phyloP scores from a whole-genome alignment of 257 asterid genomes.

The Lantana camara region DNA sequence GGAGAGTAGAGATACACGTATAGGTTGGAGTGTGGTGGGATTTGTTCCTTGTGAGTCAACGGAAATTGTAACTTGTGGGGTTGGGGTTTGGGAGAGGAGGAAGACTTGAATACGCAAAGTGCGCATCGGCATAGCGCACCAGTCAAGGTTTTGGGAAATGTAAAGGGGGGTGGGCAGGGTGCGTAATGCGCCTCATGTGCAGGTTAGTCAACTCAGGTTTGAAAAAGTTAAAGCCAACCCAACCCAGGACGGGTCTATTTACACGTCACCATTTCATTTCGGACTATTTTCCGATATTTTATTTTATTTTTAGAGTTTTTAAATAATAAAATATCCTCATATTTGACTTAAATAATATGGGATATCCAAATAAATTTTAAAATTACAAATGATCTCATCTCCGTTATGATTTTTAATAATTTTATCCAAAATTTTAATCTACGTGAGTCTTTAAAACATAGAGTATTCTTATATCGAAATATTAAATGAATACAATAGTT shows the following conservation, averaged over 20 bases:
- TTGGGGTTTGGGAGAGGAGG: constrained; percentile 31
- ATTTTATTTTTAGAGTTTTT: too few species aligned
- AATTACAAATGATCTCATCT: too few species aligned
- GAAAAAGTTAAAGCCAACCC: constrained; percentile 33
- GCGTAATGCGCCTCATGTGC: constrained; percentile 45
- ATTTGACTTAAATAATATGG: too few species aligned
- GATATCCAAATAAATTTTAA: too few species aligned
- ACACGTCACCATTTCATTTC: constrained; percentile 22
- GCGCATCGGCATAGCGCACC: constrained; percentile 46
- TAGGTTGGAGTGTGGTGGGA: constrained; percentile 19
- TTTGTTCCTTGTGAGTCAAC: constrained; percentile 48
- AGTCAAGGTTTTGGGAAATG: constrained; percentile 47
- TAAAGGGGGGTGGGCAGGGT: constrained; percentile 33
- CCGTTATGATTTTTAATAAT: too few species aligned
- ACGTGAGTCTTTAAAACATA: too few species aligned
- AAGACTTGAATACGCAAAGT: constrained; percentile 63
- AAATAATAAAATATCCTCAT: too few species aligned
- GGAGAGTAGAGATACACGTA: constrained; percentile 27
- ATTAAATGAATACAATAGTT: too few species aligned
- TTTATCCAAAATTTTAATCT: too few species aligned
- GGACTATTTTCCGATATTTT: too few species aligned
- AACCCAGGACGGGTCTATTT: constrained; percentile 23
- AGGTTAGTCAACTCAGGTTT: constrained; percentile 57
- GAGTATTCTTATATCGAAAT: too few species aligned
- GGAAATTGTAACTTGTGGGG: constrained; percentile 39